These are phyloP conservation scores for Chlamydomonas incerta DNA, from an alignment of 139 green algal genomes.

Conservation along the genomic window DNA sequence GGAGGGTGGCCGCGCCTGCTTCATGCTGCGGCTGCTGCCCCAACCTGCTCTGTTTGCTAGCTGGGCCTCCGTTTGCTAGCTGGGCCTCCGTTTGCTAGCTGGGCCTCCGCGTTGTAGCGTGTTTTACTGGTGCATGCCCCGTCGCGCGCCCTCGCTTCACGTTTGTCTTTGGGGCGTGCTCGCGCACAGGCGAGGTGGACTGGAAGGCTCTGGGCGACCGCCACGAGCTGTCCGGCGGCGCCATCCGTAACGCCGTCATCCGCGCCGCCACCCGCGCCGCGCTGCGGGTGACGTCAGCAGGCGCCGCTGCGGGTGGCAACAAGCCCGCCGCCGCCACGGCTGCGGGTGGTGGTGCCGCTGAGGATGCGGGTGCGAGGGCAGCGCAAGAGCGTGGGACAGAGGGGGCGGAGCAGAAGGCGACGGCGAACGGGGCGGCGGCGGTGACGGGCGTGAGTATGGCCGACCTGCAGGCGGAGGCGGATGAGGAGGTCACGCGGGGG, in stretches of 20 bases:
- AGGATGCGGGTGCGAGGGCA: not conserved
- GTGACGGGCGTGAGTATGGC: constrained; percentile 4
- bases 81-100: no score
- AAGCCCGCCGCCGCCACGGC: not conserved
- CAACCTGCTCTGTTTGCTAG: no score
- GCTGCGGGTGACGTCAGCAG: constrained; percentile 10
- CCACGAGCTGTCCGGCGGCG: constrained; percentile 13
- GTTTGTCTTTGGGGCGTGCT: no score
- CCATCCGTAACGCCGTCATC: constrained; percentile 31
- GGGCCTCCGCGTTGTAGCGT: no score
- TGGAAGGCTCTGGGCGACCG: constrained; percentile 5
- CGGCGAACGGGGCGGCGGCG: not conserved
- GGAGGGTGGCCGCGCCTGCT: not conserved
- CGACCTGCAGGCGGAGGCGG: constrained; percentile 16
- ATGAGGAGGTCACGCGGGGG: constrained; percentile 5
- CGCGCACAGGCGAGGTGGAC: constrained; percentile 26
- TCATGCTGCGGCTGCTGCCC: not conserved
- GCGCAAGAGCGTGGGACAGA: no score
- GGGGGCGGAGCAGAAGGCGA: not conserved
- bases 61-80: no score
- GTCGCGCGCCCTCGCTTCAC: no score
- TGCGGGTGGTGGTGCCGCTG: not conserved
- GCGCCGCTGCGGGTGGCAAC: not conserved
- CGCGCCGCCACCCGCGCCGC: constrained; percentile 21
- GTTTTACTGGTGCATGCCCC: no score